Percentiles rank a stretch among this genome's conserved stretches.
Evolutionary conservation across 1,284 basidiomycete species (phyloP).

Genomic region (Neotropicomus parvogracilis): DNA sequence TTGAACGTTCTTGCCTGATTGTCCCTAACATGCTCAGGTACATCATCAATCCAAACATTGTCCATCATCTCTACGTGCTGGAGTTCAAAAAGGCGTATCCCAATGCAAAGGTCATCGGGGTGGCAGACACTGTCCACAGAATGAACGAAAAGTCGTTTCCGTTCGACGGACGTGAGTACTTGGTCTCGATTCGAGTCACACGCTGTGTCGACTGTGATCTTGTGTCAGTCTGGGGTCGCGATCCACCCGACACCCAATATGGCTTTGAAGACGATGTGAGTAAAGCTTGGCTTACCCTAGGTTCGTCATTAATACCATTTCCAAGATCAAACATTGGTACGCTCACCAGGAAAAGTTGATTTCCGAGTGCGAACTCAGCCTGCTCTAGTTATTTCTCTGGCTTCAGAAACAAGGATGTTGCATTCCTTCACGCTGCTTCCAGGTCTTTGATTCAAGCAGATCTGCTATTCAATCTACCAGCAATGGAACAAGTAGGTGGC

Average conservation of each 20-base stretch:
- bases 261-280: slow-evolving; percentile 81
- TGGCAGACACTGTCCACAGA: slow-evolving; percentile 49
- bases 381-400: slow-evolving; percentile 72
- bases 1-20: neutral
- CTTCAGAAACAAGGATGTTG: slow-evolving; percentile 83
- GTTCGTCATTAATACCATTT: slow-evolving; percentile 1
- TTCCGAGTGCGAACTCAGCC: slow-evolving; percentile 1
- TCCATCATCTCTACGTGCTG: slow-evolving; percentile 65
- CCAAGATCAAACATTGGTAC: slow-evolving; percentile 63
- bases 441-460: slow-evolving; percentile 86
- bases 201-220: neutral
- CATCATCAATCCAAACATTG: slow-evolving; percentile 61
- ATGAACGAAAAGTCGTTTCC: slow-evolving; percentile 42
- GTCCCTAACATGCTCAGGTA: slow-evolving; percentile 42
- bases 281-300: neutral
- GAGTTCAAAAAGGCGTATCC: slow-evolving; percentile 78
- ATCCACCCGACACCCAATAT: slow-evolving; percentile 61
- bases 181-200: neutral
- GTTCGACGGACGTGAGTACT: slow-evolving; percentile 58
- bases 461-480: slow-evolving; percentile 86
- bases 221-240: slow-evolving; percentile 57
- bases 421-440: slow-evolving; percentile 78
- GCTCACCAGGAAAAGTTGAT: slow-evolving; percentile 5
- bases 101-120: slow-evolving; percentile 69
- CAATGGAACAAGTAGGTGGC: slow-evolving; percentile 70